Percentiles rank a stretch among this genome's conserved stretches.
Evolutionary conservation across 495 filamentous ascomycete genomes (phyloP).

Genomic region (Aspergillus avenaceus): DNA sequence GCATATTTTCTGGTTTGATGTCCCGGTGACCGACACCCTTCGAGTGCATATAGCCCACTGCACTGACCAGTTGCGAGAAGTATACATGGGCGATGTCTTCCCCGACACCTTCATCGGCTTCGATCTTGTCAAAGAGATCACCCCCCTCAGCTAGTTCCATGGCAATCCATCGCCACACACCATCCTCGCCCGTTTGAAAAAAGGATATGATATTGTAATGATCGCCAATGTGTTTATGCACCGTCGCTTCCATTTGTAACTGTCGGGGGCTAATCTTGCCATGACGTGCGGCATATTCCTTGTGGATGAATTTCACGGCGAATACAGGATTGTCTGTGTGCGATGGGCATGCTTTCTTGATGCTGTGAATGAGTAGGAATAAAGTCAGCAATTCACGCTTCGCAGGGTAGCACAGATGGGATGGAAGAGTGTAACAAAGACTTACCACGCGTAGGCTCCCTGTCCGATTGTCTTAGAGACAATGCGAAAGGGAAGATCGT

Average conservation of each 20-base stretch:
- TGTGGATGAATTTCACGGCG: conserved; percentile 98
- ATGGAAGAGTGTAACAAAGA: conserved; percentile 7
- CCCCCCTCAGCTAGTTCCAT: conserved; percentile 97
- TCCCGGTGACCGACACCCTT: conserved; percentile 86
- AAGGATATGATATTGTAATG: conserved; percentile 93
- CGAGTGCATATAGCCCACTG: conserved; percentile 91
- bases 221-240: conserved; percentile 81
- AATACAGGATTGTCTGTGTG: conserved; percentile 71
- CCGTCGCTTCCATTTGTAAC: conserved; percentile 79
- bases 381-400: conserved; percentile 10
- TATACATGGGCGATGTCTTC: conserved; percentile 95
- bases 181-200: conserved; percentile 81
- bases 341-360: conserved; percentile 86
- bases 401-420: background rate
- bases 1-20: conserved; percentile 88
- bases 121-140: conserved; percentile 98
- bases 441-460: conserved; percentile 95
- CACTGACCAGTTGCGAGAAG: conserved; percentile 86
- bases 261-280: conserved; percentile 87
- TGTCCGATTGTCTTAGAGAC: conserved; percentile 93
- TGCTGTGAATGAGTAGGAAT: conserved; percentile 45
- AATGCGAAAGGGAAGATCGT: conserved; percentile 85
- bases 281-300: conserved; percentile 83
- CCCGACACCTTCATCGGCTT: conserved; percentile 87
- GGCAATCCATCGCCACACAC: conserved; percentile 92